Percentiles rank a stretch among this genome's conserved stretches.
phyloP scores from a whole-genome alignment of 2,329 filamentous ascomycete genomes.

The Aspergillus sp. region DNA sequence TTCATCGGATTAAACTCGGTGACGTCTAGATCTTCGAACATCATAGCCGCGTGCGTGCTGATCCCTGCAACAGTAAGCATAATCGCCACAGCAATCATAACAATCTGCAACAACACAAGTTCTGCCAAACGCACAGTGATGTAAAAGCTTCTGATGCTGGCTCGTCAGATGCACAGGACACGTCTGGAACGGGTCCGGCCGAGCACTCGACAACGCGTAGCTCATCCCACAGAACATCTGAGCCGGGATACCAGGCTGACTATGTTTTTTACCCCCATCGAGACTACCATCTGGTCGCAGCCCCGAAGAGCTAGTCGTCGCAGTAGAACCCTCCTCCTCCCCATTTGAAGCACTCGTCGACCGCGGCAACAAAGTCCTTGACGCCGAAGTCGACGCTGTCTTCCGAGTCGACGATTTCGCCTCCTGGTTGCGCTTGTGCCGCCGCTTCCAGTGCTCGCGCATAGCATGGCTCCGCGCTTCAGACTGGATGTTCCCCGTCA shows the following conservation, averaged over 20 bases:
- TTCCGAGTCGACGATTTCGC: conserved; percentile 1
- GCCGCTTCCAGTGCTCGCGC: conserved; percentile 37
- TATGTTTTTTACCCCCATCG: background rate
- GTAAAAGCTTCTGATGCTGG: conserved; percentile 36
- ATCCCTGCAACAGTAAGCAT: conserved; percentile 25
- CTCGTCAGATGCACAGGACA: conserved; percentile 35
- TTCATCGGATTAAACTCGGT: conserved; percentile 39
- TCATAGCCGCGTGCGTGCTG: conserved; percentile 31
- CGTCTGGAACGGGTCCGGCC: conserved; percentile 37
- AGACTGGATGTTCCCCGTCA: conserved; percentile 18
- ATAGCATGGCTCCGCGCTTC: conserved; percentile 38
- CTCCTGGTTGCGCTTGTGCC: conserved; percentile 20
- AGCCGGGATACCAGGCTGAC: conserved; percentile 9
- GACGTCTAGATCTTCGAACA: conserved; percentile 29
- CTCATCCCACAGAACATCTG: conserved; percentile 29
- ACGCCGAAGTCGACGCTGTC: background rate
- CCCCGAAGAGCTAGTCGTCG: background rate
- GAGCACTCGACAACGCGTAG: conserved; percentile 26
- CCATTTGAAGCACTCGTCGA: background rate
- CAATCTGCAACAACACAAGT: background rate
- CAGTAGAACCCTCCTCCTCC: background rate
- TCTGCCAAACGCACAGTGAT: conserved; percentile 34
- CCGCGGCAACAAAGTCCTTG: background rate
- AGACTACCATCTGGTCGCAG: background rate
- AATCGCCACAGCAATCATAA: no score